These are phyloP conservation scores for Entrophospora sp. DNA, from an alignment of 192 early-diverging fungal species.

Conservation along the genomic window DNA sequence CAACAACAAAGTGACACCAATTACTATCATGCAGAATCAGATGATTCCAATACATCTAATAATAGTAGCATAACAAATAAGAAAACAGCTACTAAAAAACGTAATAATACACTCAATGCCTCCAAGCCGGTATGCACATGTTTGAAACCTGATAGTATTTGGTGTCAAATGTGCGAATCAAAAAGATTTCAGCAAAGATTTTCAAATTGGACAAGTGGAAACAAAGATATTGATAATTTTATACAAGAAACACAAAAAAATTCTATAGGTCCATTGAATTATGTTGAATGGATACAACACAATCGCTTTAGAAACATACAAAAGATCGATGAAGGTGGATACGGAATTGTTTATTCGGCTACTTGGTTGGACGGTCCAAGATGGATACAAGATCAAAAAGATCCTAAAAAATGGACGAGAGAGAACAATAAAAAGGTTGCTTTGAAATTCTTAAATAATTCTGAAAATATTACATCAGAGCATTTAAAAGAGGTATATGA, in stretches of 20 bases:
- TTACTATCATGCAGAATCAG: too few relatives aligned
- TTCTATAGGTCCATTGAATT: background rate
- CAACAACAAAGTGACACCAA: too few relatives aligned
- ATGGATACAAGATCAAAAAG: too few relatives aligned
- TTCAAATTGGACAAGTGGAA: conserved; percentile 9
- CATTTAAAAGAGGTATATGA: too few relatives aligned
- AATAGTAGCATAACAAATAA: too few relatives aligned
- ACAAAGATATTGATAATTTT: conserved; percentile 11
- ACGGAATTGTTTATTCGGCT: background rate
- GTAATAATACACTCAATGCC: too few relatives aligned
- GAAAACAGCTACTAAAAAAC: too few relatives aligned
- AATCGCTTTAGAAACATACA: background rate
- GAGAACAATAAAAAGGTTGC: background rate
- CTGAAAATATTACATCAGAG: too few relatives aligned
- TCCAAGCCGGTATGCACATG: too few relatives aligned
- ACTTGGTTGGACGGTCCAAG: conserved; percentile 14
- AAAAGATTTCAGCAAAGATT: background rate
- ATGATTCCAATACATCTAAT: too few relatives aligned
- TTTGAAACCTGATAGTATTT: too few relatives aligned
- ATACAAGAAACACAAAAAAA: background rate
- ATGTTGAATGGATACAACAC: conserved; percentile 17
- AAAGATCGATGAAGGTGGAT: background rate
- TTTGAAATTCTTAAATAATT: background rate
- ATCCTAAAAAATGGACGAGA: conserved; percentile 1
- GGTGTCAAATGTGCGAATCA: conserved; percentile 10